Conservation (phyloP, 2,329 filamentous ascomycete species). For the Alternaria ventricosa region DNA sequence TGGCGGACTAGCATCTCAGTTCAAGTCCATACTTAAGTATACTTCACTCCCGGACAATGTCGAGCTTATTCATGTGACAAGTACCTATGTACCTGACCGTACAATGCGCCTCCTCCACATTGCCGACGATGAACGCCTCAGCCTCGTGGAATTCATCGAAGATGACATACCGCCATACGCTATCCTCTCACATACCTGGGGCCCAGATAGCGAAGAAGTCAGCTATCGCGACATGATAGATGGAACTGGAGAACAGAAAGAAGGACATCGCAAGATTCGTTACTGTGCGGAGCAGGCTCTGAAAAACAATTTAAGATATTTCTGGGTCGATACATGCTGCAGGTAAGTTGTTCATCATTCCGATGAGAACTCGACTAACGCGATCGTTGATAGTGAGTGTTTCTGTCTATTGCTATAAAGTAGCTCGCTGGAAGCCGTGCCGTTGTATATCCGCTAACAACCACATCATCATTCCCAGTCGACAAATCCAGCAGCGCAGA, state of each 20-base stretch:
- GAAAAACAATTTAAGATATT: conserved; percentile 12
- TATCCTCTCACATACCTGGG: conserved; percentile 27
- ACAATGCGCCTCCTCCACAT: conserved; percentile 22
- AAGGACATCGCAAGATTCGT: conserved; percentile 12
- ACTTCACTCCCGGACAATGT: neutral
- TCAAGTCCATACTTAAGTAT: too few relatives aligned
- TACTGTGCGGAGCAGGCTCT: conserved; percentile 20
- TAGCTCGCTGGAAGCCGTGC: accelerated
- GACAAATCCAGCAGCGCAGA: conserved; percentile 18
- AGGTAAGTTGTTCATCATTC: neutral
- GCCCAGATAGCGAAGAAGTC: conserved; percentile 13
- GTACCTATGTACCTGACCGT: too few relatives aligned
- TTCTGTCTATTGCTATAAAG: neutral
- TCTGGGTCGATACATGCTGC: conserved; percentile 27
- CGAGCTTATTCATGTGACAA: neutral
- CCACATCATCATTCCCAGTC: neutral
- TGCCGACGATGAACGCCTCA: conserved; percentile 8
- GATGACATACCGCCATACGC: conserved; percentile 13
- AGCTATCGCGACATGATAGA: conserved; percentile 10
- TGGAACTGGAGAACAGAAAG: neutral
- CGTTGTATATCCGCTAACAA: neutral
- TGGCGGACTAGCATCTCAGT: too few relatives aligned
- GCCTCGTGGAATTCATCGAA: conserved; percentile 1
- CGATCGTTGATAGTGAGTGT: neutral
- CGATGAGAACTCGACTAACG: neutral